phyloP scores from a whole-genome alignment of 768 basidiomycete genomes.

The Leccinum uliginosum region DNA sequence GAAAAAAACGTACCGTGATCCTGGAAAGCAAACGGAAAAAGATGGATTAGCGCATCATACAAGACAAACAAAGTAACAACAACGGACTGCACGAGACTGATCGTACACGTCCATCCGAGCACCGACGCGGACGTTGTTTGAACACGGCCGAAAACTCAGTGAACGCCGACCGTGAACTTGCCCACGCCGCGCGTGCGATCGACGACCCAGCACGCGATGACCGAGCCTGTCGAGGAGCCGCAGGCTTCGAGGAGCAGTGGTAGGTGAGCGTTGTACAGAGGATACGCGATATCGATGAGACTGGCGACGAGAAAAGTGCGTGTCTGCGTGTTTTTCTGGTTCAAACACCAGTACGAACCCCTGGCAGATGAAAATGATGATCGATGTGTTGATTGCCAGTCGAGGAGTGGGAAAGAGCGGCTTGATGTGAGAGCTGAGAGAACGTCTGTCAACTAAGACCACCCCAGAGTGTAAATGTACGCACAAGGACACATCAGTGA shows the following conservation, averaged over 20 bases:
- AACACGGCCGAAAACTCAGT: conserved; percentile 44
- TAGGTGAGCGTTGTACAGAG: conserved; percentile 49
- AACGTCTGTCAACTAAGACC: neutral
- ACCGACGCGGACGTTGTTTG: conserved; percentile 33
- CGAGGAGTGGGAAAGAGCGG: conserved; percentile 45
- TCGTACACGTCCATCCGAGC: conserved; percentile 45
- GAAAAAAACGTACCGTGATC: conserved; percentile 43
- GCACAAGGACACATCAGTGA: conserved; percentile 40
- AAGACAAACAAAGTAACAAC: too few relatives aligned
- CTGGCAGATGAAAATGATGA: conserved; percentile 53
- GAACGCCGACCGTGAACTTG: conserved; percentile 35
- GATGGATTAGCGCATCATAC: neutral
- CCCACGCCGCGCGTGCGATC: conserved; percentile 36
- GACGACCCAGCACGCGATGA: conserved; percentile 43
- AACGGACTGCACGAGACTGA: conserved; percentile 38
- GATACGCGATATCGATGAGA: conserved; percentile 50
- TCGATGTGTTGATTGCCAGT: conserved; percentile 41
- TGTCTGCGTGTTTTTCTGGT: neutral
- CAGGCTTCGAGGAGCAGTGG: conserved; percentile 42
- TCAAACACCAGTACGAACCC: conserved; percentile 30
- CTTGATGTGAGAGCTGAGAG: conserved; percentile 41
- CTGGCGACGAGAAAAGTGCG: neutral
- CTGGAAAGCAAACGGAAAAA: too few relatives aligned
- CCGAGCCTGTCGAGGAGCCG: conserved; percentile 35
- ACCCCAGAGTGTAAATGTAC: conserved; percentile 6